Base-by-base conservation (phyloP, 1,139 yeast species). In the Protomyces inundatus region DNA sequence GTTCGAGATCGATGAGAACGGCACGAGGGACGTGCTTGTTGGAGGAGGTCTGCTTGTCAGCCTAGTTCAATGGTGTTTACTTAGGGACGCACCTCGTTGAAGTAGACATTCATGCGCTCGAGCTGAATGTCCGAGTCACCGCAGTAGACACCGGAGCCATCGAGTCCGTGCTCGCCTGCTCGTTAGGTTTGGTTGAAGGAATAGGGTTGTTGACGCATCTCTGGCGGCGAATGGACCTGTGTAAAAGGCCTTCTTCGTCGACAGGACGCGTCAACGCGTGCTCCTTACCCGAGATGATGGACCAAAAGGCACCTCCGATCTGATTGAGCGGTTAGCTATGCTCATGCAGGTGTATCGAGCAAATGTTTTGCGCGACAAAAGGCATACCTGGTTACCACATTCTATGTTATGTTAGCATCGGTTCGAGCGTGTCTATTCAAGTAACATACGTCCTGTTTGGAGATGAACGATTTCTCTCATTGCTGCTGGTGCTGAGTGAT, bases 371-470 rank as follows among this genome's bases (percentile, higher is more conserved):
- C 37, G 33, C 9, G 23, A 30, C 16, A 23, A 23, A 23, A 23
- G 14, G 56, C 62, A 52, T 50, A 93, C 90, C 81, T 93, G 98
- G 85, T 93, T 93, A 85, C 98, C 98, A 85, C 98, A 93, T 81
- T 91, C 98, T 78, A 98, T 98, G 66, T 97, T 87, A 68, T 97
- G 91, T 77, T 91, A 83, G 79, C 91, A 98, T 77, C 91, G 61
- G 52, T 39, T n/a, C 3, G 12, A n/a, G 37, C 10, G 4, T n/a
- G 52, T 34, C 23, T 23, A 23, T 23, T 23, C 23, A 37, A 58
- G 16, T 12, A 9, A 33, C 35, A n/a, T 23, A 16, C 45, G 37
- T 50, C 42, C 52, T 33, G 48, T 37, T 23, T 33, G 35, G 9
- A 34, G 42, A 57, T 54, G 45, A 32, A 58, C 62, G 56, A 58